Conservation (phyloP, 1,284 basidiomycete genomes). For the Bjerkandera adusta region DNA sequence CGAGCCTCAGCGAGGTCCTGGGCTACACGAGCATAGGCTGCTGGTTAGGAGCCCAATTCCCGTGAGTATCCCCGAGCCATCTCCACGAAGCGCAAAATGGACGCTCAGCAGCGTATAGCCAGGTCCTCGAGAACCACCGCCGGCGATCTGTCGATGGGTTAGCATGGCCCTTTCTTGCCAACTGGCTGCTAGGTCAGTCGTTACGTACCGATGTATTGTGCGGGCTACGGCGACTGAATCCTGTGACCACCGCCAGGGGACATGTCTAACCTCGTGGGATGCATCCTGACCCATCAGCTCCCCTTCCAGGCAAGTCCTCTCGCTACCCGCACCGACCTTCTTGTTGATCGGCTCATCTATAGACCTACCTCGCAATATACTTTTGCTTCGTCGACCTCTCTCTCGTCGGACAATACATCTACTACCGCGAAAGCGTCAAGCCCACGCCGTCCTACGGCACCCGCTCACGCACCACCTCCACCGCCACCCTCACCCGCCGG, state of each 20-base stretch:
- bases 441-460: constrained; percentile 34
- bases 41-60: constrained; percentile 91
- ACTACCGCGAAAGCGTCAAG: constrained; percentile 50
- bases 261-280: constrained; percentile 86
- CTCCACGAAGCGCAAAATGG: not conserved
- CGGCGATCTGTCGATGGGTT: constrained; percentile 82
- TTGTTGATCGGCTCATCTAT: constrained; percentile 15
- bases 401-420: constrained; percentile 75
- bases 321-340: constrained; percentile 9
- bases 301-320: constrained; percentile 74
- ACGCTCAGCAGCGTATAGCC: constrained; percentile 44
- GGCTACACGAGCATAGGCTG: constrained; percentile 81
- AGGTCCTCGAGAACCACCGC: constrained; percentile 79
- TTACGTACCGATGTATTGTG: constrained; percentile 1
- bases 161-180: constrained; percentile 85
- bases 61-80: constrained; percentile 54
- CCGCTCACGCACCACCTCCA: constrained; percentile 42
- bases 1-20: constrained; percentile 43
- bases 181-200: constrained; percentile 82
- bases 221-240: constrained; percentile 2
- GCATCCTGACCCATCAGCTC: constrained; percentile 88
- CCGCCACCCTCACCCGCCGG: constrained; percentile 41
- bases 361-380: constrained; percentile 89
- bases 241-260: constrained; percentile 58
- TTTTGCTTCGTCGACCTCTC: constrained; percentile 80